Evolutionary conservation across 345 rosid genomes (phyloP), one percentile per base, ranked within the genome.

Genomic region (Erysimum cheiranthoides): DNA sequence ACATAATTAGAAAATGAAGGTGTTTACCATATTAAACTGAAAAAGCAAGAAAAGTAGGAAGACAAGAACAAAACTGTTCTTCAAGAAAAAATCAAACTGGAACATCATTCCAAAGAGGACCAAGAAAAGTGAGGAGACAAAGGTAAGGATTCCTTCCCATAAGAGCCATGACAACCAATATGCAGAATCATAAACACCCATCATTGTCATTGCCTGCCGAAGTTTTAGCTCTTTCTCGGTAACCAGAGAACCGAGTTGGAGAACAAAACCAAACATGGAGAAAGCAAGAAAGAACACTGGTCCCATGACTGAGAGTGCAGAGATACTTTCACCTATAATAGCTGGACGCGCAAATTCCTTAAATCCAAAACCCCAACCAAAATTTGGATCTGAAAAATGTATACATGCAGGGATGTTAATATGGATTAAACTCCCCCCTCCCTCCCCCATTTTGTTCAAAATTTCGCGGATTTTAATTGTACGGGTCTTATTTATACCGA

Each of bases 161-260:
- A 75, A 46, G 53, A 94, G 87, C 96, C 96, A 94, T 40, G 97
- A 94, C 28, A 88, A 75, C 97, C 96, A 92, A 50, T 88, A 90
- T 31, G 96, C 90, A 38, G 96, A 78, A 68, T 94, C 97, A 28
- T 73, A 90, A 71, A 89, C 95, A 56, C 97, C 95, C 88, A 87
- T 88, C 86, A 90, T 80, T 42, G 83, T 88, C 94, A 94, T 90
- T 53, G 90, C 90, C 96, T 91, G 91, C 66, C 98, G 94, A 81
- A 94, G 98, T 82, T 87, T 91, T 49, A 94, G 90, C 87, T 94
- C 98, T 79, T 87, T 94, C 90, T 91, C 96, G 6, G 84, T 60
- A 17, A 86, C 82, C 79, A 93, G 68, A 39, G 90, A 82, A 80
- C 92, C 81, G 5, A 91, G 85, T 80, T 93, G 96, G 62, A 91